A percentile compares a stretch with the other conserved stretches of the same genome.
phyloP scores from a whole-genome alignment of 2,329 filamentous ascomycete species.

The Penicillium sp. region DNA sequence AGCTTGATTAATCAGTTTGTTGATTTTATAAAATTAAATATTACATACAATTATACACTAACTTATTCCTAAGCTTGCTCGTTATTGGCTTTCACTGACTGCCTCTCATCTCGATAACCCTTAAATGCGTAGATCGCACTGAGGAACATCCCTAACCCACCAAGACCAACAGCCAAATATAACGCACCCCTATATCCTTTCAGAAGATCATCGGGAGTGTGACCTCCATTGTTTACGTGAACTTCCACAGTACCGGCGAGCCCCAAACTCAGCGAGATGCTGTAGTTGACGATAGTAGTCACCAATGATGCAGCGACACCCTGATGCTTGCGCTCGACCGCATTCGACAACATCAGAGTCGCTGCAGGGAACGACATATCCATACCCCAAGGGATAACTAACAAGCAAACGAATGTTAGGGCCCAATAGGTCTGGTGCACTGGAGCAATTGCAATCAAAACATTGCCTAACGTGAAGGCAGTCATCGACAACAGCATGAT shows the following conservation, averaged over 20 bases:
- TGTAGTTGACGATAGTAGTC: slow-evolving; percentile 66
- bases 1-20: too few relatives aligned
- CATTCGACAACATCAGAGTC: slow-evolving; percentile 59
- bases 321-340: slow-evolving; percentile 47
- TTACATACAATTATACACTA: too few relatives aligned
- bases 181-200: slow-evolving; percentile 42
- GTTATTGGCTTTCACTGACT: not conserved
- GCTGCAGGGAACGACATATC: slow-evolving; percentile 60
- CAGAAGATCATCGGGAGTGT: slow-evolving; percentile 32
- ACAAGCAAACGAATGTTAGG: too few relatives aligned
- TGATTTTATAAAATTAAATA: too few relatives aligned
- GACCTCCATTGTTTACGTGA: slow-evolving; percentile 43
- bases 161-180: slow-evolving; percentile 42
- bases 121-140: slow-evolving; percentile 17
- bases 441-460: too few relatives aligned
- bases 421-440: too few relatives aligned
- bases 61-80: not conserved
- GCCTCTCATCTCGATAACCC: slow-evolving; percentile 6
- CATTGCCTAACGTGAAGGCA: too few relatives aligned
- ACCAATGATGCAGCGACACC: slow-evolving; percentile 57
- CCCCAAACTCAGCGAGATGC: slow-evolving; percentile 63
- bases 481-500: too few relatives aligned
- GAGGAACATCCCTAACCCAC: slow-evolving; percentile 27
- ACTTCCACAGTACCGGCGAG: slow-evolving; percentile 64
- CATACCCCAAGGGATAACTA: too few relatives aligned